Evolutionary conservation across 441 rosid genomes (phyloP), one percentile per base, ranked within the genome.

Genomic region (Euphorbia celastroides): DNA sequence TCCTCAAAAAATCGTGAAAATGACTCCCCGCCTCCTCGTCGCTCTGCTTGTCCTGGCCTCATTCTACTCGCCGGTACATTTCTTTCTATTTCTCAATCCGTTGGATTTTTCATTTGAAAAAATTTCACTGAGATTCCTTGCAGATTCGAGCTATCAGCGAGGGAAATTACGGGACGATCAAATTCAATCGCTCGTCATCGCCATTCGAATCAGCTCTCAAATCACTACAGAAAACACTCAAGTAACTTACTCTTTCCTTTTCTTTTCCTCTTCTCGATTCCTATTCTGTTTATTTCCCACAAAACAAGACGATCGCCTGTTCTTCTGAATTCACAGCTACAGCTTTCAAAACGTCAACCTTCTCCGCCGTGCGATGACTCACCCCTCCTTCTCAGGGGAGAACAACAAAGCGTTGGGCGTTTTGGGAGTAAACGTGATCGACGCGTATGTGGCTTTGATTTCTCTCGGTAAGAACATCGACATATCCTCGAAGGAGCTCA

Each of bases 401-500:
- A 41, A 41, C 46, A 41, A 41, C 14, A 41, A 41, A 41, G 46
- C 14, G 12, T 41, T 41, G 46, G 20, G 58, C 5, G 60, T 57
- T 57, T 5, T 27, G 60, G 60, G 60, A 27, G 36, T 56, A 2
- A 26, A 27, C 27, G 20, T 72, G 89, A 0, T 46, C 1, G 20
- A 46, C 52, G 6, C 52, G 3, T 46, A 10, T 46, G 85, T 77
- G 36, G 80, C 90, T 34, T 64, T 83, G 48, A 72, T 13, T 7
- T 65, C 44, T 5, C 80, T 89, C 0, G 30, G 23, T 1, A 71
- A 83, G 42, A 75, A 89, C 65, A 71, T 84, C 64, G 93, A 87
- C 7, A 72, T 74, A 14, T 85, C 96, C 27, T 26, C 91, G 0
- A 86, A 86, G 66, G 83, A 75, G 7, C 69, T 89, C 70, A 76